These are phyloP conservation scores for Neocucurbitaria cava DNA, from an alignment of 2,329 filamentous ascomycete genomes.

Conservation along the genomic window DNA sequence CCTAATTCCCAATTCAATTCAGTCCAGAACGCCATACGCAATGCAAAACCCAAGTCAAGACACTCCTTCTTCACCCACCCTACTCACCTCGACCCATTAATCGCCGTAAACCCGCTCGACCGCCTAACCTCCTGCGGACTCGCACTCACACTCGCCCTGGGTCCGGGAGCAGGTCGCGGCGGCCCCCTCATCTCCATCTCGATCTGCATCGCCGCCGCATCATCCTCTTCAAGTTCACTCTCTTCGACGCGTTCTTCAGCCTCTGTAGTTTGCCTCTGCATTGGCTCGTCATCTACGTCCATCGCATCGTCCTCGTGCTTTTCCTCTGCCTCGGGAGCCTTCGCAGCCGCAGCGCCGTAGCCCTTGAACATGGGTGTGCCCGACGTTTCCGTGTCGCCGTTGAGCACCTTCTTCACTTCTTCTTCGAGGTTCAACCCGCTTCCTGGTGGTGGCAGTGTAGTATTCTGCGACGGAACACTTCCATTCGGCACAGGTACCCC, in stretches of 20 bases:
- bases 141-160: no score
- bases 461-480: no score
- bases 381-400: no score
- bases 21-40: slow-evolving; percentile 15
- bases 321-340: not conserved
- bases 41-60: slow-evolving; percentile 6
- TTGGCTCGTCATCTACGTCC: slow-evolving; percentile 12
- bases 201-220: slow-evolving; percentile 47
- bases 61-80: not conserved
- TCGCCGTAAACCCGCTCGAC: slow-evolving; percentile 41
- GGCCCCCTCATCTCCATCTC: slow-evolving; percentile 50
- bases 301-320: slow-evolving; percentile 14
- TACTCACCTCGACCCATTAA: slow-evolving; percentile 34
- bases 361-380: no score
- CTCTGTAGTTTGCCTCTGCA: slow-evolving; percentile 18
- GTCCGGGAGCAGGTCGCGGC: slow-evolving; percentile 11
- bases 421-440: not conserved
- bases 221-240: slow-evolving; percentile 38
- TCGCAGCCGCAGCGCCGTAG: no score
- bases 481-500: slow-evolving; percentile 1
- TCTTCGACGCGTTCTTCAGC: slow-evolving; percentile 21
- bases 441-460: not conserved
- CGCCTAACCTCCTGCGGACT: slow-evolving; percentile 21
- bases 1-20: no score
- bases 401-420: not conserved